phyloP scores from a whole-genome alignment of 129 eudicot species.

The Lactuca saligna region DNA sequence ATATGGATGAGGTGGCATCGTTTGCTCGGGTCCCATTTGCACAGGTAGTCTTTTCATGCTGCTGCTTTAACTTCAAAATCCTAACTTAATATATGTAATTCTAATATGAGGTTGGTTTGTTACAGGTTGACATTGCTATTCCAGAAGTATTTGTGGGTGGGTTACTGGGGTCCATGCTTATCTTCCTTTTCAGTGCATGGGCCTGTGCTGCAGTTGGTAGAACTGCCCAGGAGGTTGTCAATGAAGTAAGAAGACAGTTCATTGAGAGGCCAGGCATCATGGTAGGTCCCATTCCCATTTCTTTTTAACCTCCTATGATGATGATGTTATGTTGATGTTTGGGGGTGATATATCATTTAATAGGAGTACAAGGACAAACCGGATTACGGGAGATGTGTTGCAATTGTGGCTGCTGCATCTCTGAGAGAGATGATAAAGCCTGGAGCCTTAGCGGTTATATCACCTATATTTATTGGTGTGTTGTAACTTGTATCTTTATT shows the following conservation, averaged over 20 bases:
- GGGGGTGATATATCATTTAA: not conserved
- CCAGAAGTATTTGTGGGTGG: slow-evolving; percentile 99
- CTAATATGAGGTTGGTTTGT: not conserved
- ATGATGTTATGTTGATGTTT: not conserved
- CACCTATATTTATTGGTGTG: slow-evolving; percentile 84
- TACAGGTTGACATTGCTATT: slow-evolving; percentile 94
- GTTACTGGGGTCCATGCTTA: slow-evolving; percentile 94
- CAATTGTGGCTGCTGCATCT: slow-evolving; percentile 97
- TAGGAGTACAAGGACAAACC: slow-evolving; percentile 97
- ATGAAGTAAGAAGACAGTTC: slow-evolving; percentile 98
- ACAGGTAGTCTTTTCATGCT: slow-evolving; percentile 45
- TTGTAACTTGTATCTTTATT: not conserved
- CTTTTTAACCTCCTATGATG: not conserved
- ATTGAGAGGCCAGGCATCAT: slow-evolving; percentile 97
- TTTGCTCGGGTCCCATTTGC: slow-evolving; percentile 71
- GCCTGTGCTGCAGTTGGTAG: slow-evolving; percentile 98
- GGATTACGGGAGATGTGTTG: slow-evolving; percentile 93
- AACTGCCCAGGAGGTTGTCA: slow-evolving; percentile 97
- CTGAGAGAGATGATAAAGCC: slow-evolving; percentile 98
- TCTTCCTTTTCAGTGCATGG: slow-evolving; percentile 95
- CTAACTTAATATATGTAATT: no score
- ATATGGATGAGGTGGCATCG: slow-evolving; percentile 96
- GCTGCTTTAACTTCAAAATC: no score
- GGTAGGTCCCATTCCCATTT: slow-evolving; percentile 43
- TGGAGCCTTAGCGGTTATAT: slow-evolving; percentile 89